Evolutionary conservation across 768 basidiomycete genomes (phyloP).

Genomic region (Russula vinacea): DNA sequence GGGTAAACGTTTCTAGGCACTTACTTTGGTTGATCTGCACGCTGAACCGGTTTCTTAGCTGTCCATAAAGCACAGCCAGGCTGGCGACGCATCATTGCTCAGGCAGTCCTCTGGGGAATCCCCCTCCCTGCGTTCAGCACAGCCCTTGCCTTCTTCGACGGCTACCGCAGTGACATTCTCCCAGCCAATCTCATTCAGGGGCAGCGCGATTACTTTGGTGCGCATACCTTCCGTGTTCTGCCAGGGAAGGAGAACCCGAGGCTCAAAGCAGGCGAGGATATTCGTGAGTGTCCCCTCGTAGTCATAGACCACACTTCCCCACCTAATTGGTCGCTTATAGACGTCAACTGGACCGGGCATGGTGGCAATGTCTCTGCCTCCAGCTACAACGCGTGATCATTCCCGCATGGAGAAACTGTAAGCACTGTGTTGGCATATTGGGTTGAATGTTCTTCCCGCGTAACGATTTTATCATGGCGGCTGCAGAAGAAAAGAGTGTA

Average conservation of each 20-base stretch:
- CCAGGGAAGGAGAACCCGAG: slow-evolving; percentile 86
- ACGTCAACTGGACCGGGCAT: slow-evolving; percentile 98
- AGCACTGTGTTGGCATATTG: neutral
- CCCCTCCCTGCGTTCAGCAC: slow-evolving; percentile 98
- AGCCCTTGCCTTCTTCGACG: slow-evolving; percentile 97
- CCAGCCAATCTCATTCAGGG: slow-evolving; percentile 95
- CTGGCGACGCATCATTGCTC: slow-evolving; percentile 96
- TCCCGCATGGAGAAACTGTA: neutral
- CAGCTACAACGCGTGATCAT: slow-evolving; percentile 65
- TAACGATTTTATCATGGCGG: neutral
- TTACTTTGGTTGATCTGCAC: neutral
- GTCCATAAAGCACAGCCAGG: slow-evolving; percentile 94
- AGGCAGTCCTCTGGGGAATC: slow-evolving; percentile 96
- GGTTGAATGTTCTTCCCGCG: slow-evolving; percentile 4
- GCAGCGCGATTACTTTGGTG: slow-evolving; percentile 99
- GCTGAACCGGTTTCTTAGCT: slow-evolving; percentile 44
- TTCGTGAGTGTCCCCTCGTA: slow-evolving; percentile 57
- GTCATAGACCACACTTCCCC: slow-evolving; percentile 3
- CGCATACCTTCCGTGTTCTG: slow-evolving; percentile 94
- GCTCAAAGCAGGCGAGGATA: slow-evolving; percentile 78
- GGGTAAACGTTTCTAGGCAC: slow-evolving; percentile 42
- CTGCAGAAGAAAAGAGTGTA: slow-evolving; percentile 10
- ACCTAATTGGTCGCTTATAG: slow-evolving; percentile 40
- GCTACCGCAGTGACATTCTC: slow-evolving; percentile 92
- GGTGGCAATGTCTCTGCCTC: slow-evolving; percentile 92